Evolutionary conservation across 1,284 basidiomycete species (phyloP), one percentile per base, ranked within the genome.

Genomic region (Apiotrichum porosum): DNA sequence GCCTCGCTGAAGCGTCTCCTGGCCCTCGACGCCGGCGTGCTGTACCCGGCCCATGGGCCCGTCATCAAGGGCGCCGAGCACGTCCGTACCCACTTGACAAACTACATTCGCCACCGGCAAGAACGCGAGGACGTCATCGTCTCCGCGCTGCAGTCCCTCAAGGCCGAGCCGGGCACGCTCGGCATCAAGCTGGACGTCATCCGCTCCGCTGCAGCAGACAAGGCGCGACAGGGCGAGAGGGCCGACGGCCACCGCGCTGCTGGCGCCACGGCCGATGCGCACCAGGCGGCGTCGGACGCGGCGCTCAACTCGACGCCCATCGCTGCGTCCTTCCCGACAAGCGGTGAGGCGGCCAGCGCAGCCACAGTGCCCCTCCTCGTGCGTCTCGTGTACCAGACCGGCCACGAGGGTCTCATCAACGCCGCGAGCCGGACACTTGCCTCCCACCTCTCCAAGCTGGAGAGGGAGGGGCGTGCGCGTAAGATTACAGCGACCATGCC

Each of bases 1-100:
- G 54, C 51, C 24, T 67, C 65, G 23, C 53, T 72, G 37, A 62
- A 65, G 62, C 57, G 54, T 47, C 61, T 70, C 37, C 57, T 68
- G 49, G 63, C 62, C 47, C 58, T 70, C 37, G 58, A 62, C 42
- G 66, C 70, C 0, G 50, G 49, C 13, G 57, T 61, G n/a, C 51
- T 97, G 15, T 94, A 91, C 63, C 92, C 94, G 0, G 90, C 83
- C 0, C 93, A 97, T 60, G 93, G 94, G 0, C 85, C 87, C 1
- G 56, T 60, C 13, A 80, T 88, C 18, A 78, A 49, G 17, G 41
- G 82, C 18, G 64, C 78, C 52, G 71, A 77, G 49, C 72, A 43
- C 2, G 44, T 48, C 33, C 32, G 44, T 35, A 54, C 43, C 1
- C 80, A 58, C 37, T 82, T 97, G 58, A 66, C 75, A 36, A 79